These are phyloP conservation scores for Pseudomonodictys pantanalensis DNA, from an alignment of 495 filamentous ascomycete species.

Conservation along the genomic window DNA sequence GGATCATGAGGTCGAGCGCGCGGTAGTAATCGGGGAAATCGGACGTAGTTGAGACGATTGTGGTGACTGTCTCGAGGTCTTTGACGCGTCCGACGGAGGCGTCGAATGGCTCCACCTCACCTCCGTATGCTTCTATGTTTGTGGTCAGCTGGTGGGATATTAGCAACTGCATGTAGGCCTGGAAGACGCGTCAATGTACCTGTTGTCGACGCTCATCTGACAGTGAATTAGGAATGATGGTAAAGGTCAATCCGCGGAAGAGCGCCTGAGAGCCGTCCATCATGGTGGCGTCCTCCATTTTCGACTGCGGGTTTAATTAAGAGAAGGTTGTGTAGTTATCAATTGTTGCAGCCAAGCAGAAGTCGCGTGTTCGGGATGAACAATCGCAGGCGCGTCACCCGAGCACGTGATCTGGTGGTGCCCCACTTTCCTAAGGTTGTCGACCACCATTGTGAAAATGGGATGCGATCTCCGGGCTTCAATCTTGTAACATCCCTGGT, in stretches of 20 bases:
- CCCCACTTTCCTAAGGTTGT: too few relatives aligned
- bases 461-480: too few relatives aligned
- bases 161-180: neutral
- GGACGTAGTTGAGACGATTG: constrained; percentile 78
- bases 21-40: constrained; percentile 82
- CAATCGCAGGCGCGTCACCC: too few relatives aligned
- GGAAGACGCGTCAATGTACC: constrained; percentile 20
- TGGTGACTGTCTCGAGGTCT: constrained; percentile 64
- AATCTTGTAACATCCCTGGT: neutral
- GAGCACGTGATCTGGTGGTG: too few relatives aligned
- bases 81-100: constrained; percentile 30
- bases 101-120: constrained; percentile 13
- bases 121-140: constrained; percentile 18
- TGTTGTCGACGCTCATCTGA: constrained; percentile 1
- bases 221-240: constrained; percentile 21
- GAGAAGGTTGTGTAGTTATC: neutral
- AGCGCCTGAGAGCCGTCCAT: constrained; percentile 13
- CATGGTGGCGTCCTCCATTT: constrained; percentile 33
- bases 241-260: constrained; percentile 18
- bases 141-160: constrained; percentile 12
- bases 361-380: too few relatives aligned
- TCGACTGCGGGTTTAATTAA: neutral
- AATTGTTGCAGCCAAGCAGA: too few relatives aligned
- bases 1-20: constrained; percentile 67
- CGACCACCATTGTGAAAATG: too few relatives aligned